Conservation (phyloP, 345 rosid genomes). For the Camelina sativa region DNA sequence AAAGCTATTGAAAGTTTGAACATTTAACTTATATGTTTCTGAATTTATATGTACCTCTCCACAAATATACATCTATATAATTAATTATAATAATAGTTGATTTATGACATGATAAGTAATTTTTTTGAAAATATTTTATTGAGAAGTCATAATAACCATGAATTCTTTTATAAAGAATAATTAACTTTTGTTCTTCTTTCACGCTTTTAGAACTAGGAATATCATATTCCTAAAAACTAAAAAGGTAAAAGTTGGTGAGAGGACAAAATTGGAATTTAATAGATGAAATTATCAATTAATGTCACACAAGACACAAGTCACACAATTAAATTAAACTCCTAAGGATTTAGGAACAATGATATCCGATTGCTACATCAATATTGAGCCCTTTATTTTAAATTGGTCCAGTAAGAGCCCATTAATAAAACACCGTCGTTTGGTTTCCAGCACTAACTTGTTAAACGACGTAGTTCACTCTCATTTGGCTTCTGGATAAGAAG, state of each 20-base stretch:
- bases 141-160: no score
- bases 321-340: no score
- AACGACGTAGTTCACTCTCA: slow-evolving; percentile 1
- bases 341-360: no score
- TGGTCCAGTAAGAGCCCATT: neutral
- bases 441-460: neutral
- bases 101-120: no score
- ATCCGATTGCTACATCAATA: neutral
- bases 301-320: neutral
- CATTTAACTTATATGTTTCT: no score
- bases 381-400: neutral
- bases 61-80: no score
- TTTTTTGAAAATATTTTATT: no score
- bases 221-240: neutral
- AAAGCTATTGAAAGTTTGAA: no score
- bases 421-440: neutral
- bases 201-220: neutral
- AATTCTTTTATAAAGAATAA: no score
- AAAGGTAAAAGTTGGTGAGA: neutral
- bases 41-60: neutral
- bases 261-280: neutral
- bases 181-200: neutral
- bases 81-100: neutral
- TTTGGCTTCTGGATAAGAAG: slow-evolving; percentile 41
- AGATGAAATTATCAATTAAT: neutral